Evolutionary conservation across 306 rosid species (phyloP).

Genomic region (Pachyrhizus erosus): DNA sequence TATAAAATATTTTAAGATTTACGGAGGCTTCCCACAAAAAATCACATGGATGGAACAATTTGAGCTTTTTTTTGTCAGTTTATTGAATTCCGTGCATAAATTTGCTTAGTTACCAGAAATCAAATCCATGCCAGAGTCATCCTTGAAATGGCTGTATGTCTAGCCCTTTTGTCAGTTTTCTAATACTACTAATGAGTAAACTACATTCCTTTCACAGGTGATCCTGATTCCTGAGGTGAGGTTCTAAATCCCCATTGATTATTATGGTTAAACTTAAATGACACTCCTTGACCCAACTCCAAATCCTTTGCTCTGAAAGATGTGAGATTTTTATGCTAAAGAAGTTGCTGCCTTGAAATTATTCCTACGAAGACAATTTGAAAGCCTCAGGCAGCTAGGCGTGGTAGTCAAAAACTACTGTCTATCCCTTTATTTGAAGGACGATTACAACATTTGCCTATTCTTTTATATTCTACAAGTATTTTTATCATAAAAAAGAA

Average conservation of each 20-base stretch:
- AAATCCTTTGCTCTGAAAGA: conserved; percentile 42
- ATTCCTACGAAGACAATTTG: conserved; percentile 40
- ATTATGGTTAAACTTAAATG: conserved; percentile 45
- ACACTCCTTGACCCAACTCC: conserved; percentile 40
- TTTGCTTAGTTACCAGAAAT: conserved; percentile 32
- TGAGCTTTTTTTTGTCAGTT: conserved; percentile 25
- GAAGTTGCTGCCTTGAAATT: conserved; percentile 44
- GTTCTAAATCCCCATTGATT: conserved; percentile 45
- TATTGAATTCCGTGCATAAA: conserved; percentile 24
- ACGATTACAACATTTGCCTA: conserved; percentile 14
- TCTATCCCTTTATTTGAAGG: conserved; percentile 32
- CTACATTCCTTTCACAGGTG: conserved; percentile 72
- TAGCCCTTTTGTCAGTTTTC: conserved; percentile 45
- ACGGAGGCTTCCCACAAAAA: not conserved
- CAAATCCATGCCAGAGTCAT: conserved; percentile 46
- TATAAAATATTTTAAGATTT: conserved; percentile 2
- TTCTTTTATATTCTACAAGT: conserved; percentile 23
- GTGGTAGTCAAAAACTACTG: conserved; percentile 38
- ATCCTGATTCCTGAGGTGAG: conserved; percentile 73
- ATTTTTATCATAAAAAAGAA: not conserved
- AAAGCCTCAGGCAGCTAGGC: conserved; percentile 48
- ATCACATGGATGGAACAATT: not conserved
- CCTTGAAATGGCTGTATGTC: conserved; percentile 50
- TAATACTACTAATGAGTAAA: conserved; percentile 50
- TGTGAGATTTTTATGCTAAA: conserved; percentile 36